Evolutionary conservation across 495 filamentous ascomycete species (phyloP).

Genomic region (Cudoniella acicularis): DNA sequence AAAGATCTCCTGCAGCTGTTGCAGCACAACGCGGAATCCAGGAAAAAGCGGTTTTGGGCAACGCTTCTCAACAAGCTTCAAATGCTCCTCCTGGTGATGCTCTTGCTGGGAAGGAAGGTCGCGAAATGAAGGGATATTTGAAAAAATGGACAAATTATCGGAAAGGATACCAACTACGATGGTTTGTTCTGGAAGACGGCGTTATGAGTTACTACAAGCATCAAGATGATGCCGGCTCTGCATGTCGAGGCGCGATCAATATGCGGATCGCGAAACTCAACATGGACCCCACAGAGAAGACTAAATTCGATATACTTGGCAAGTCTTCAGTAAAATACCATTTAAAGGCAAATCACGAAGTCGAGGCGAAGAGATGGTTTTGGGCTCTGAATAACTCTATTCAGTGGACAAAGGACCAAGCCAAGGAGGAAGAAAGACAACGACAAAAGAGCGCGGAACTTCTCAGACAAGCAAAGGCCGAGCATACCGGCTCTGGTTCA

Average conservation of each 20-base stretch:
- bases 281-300: constrained; percentile 96
- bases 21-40: constrained; percentile 94
- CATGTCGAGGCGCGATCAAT: constrained; percentile 96
- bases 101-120: constrained; percentile 75
- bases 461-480: constrained; percentile 69
- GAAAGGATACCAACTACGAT: constrained; percentile 89
- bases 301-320: constrained; percentile 92
- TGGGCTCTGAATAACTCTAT: constrained; percentile 99
- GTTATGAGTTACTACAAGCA: constrained; percentile 99
- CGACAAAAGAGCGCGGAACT: constrained; percentile 69
- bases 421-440: constrained; percentile 77
- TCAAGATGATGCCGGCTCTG: constrained; percentile 89
- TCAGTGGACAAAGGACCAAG: constrained; percentile 96
- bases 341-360: constrained; percentile 92
- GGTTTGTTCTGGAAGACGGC: constrained; percentile 97
- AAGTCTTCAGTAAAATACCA: constrained; percentile 99
- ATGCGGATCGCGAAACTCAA: constrained; percentile 93
- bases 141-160: constrained; percentile 99
- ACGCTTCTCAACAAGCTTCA: constrained; percentile 52
- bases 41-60: constrained; percentile 90
- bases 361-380: constrained; percentile 91
- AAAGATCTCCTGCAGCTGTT: constrained; percentile 89
- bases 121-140: constrained; percentile 97
- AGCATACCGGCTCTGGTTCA: constrained; percentile 44
- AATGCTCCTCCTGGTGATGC: constrained; percentile 56